Evolutionary conservation across 2,329 filamentous ascomycete species (phyloP).

Genomic region (Rhinocladiella similis): DNA sequence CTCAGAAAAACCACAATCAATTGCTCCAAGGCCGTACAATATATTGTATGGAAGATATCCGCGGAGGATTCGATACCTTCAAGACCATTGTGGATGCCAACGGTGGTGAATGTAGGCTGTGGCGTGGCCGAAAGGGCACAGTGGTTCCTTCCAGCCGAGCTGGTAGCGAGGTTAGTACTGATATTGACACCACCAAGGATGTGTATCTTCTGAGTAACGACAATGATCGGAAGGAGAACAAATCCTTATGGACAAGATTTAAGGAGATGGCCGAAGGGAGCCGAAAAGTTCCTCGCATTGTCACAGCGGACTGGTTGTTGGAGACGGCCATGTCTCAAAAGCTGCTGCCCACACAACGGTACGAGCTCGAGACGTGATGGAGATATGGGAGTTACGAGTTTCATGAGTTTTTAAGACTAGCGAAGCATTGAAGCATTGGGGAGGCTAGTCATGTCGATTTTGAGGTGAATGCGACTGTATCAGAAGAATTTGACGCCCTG

Average conservation of each 20-base stretch:
- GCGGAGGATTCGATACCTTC: constrained; percentile 80
- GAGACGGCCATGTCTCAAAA: constrained; percentile 87
- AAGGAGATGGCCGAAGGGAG: constrained; percentile 73
- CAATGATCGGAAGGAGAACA: constrained; percentile 65
- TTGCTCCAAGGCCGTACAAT: constrained; percentile 75
- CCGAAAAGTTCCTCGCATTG: constrained; percentile 77
- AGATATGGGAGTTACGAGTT: background rate
- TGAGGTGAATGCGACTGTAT: constrained; percentile 31
- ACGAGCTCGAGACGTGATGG: constrained; percentile 38
- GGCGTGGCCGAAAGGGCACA: constrained; percentile 70
- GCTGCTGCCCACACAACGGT: constrained; percentile 66
- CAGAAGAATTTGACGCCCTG: constrained; percentile 97
- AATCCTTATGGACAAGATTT: constrained; percentile 77
- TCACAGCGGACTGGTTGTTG: constrained; percentile 85
- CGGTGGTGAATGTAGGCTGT: constrained; percentile 78
- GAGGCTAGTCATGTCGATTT: constrained; percentile 1
- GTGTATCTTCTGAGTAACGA: constrained; percentile 80
- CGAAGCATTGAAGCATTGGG: constrained; percentile 1
- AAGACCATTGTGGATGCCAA: constrained; percentile 84
- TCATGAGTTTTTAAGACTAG: background rate
- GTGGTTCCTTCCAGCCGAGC: constrained; percentile 60
- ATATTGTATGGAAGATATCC: constrained; percentile 79
- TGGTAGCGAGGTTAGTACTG: constrained; percentile 35
- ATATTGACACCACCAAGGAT: constrained; percentile 63
- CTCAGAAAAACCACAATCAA: constrained; percentile 72